Base-by-base conservation (phyloP, 2,329 filamentous ascomycete species). In the Ophioceras dolichostomum region DNA sequence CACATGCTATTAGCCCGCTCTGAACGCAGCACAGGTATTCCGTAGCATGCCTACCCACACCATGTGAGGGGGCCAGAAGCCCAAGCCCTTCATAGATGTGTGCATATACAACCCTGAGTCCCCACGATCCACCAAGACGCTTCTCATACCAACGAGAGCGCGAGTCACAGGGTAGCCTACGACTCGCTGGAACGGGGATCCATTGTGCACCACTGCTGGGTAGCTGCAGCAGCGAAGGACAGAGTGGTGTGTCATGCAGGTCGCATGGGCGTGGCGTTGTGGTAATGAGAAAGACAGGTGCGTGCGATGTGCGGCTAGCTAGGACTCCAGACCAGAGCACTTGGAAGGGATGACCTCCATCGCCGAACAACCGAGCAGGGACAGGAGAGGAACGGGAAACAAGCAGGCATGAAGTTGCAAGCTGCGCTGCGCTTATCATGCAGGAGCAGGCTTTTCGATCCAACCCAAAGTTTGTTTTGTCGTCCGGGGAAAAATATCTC, bases 161-260 rank as follows among this genome's bases (percentile, higher is more conserved):
- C 22, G 22, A 26, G 8, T 26, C 7, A 12, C 22, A 12, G 12
- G 8, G 8, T 7, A 7, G 22, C 12, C 22, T 7, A 8, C 22
- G 12, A 26, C 22, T 26, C 22, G 22, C 22, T 8, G 22, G 22
- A 33, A 10, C 31, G 19, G 31, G 31, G 31, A 33, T 14, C 31
- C 31, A 33, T 33, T n/a, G n/a, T n/a, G n/a, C n/a, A n/a, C n/a
- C n/a, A n/a, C n/a, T n/a, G n/a, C n/a, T n/a, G n/a, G n/a, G n/a
- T n/a, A n/a, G n/a, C n/a, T n/a, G n/a, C n/a, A n/a, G n/a, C n/a
- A n/a, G n/a, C n/a, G n/a, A n/a, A n/a, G n/a, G n/a, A 13, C 18
- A 19, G 31, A 33, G 31, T 33, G 31, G 19, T 33, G 19, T 38
- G 29, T 38, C 36, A 38, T 38, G 36, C 36, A 38, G 31, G 21